Conservation (phyloP, 352 stramenopile species). For the Globisporangium rhizosaccharum region DNA sequence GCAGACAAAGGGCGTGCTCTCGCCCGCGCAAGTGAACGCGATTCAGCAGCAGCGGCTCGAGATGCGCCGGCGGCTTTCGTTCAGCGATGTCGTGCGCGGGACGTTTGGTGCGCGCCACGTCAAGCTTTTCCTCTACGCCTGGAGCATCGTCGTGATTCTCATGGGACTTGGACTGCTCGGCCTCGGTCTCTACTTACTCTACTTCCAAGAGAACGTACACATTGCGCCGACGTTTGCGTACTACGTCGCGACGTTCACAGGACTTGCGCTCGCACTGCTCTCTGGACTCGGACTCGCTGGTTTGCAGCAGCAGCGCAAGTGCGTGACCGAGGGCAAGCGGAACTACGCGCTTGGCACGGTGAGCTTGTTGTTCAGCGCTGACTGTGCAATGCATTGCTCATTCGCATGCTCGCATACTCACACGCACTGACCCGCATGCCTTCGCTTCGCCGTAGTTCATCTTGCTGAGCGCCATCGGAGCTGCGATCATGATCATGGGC, state of each 20-base stretch:
- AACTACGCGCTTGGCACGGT: slow-evolving; percentile 61
- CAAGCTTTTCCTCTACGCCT: slow-evolving; percentile 48
- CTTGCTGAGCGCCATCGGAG: slow-evolving; percentile 29
- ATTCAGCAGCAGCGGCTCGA: slow-evolving; percentile 27
- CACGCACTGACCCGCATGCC: background rate
- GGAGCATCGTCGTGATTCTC: slow-evolving; percentile 45
- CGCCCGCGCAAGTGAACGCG: slow-evolving; percentile 18
- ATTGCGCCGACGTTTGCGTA: slow-evolving; percentile 45
- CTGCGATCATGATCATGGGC: slow-evolving; percentile 40
- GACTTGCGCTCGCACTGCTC: slow-evolving; percentile 33
- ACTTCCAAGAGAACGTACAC: slow-evolving; percentile 51
- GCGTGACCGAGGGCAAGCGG: slow-evolving; percentile 41
- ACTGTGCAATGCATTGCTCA: too few species aligned
- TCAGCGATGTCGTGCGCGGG: slow-evolving; percentile 29
- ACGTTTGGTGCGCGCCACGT: slow-evolving; percentile 23
- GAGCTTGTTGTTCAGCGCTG: slow-evolving; percentile 1
- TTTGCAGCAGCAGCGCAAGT: slow-evolving; percentile 41
- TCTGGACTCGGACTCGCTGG: slow-evolving; percentile 42
- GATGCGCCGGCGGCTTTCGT: slow-evolving; percentile 26
- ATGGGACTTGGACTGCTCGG: slow-evolving; percentile 40
- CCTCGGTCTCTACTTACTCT: slow-evolving; percentile 56
- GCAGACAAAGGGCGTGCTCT: slow-evolving; percentile 5
- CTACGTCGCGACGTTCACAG: slow-evolving; percentile 45
- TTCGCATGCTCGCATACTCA: background rate
- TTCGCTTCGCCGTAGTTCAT: slow-evolving; percentile 29